Conservation (phyloP, 257 asterid species). For the Gardenia jasminoides region DNA sequence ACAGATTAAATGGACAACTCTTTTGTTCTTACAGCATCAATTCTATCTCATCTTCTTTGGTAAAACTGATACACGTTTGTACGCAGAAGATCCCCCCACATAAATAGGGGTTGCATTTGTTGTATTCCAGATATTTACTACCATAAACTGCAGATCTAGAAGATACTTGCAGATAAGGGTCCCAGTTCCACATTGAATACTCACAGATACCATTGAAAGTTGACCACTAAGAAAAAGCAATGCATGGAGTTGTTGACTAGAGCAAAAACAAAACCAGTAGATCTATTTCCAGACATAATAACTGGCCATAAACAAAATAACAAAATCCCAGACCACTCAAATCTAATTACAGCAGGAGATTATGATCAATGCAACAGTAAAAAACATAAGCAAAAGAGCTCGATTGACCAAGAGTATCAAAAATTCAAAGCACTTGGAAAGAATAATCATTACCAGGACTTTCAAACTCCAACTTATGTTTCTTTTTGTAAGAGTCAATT, state of each 20-base stretch:
- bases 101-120: constrained; percentile 6
- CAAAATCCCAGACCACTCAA: constrained; percentile 1
- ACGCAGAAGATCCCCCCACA: constrained; percentile 22
- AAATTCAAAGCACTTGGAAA: neutral
- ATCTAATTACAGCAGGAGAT: constrained; percentile 1
- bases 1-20: constrained; percentile 18
- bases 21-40: constrained; percentile 25
- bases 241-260: constrained; percentile 28
- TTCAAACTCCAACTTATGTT: constrained; percentile 56
- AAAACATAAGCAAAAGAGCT: neutral
- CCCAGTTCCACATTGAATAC: constrained; percentile 44
- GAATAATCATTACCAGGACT: constrained; percentile 50
- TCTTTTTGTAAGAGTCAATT: constrained; percentile 64
- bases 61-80: constrained; percentile 9
- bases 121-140: constrained; percentile 20
- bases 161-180: constrained; percentile 37
- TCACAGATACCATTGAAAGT: constrained; percentile 25
- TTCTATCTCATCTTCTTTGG: constrained; percentile 9
- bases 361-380: constrained; percentile 13
- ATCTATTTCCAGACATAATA: constrained; percentile 37
- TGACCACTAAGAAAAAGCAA: constrained; percentile 39
- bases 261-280: constrained; percentile 32
- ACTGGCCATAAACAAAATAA: constrained; percentile 12
- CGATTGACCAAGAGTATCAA: neutral
- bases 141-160: constrained; percentile 32